phyloP scores from a whole-genome alignment of 169 alveolate species.

The Plasmodium fragile region DNA sequence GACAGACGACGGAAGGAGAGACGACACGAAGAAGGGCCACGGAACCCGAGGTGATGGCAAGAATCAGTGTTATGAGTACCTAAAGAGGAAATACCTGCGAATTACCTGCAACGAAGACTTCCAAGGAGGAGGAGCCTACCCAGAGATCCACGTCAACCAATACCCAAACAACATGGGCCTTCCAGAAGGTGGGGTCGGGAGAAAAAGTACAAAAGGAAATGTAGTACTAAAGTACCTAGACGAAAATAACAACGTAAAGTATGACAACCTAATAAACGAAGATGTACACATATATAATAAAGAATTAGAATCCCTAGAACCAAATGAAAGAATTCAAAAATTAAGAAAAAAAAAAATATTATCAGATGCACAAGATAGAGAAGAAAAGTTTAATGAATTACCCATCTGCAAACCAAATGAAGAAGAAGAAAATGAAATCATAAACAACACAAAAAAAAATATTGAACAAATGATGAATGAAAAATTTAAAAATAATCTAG shows the following conservation, averaged over 20 bases:
- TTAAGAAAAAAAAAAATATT: slow-evolving; percentile 80
- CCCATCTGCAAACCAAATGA: slow-evolving; percentile 83
- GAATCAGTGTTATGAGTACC: slow-evolving; percentile 71
- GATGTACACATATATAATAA: slow-evolving; percentile 32
- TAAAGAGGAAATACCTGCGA: slow-evolving; percentile 77
- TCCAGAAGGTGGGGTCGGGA: neutral
- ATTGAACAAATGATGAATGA: slow-evolving; percentile 86
- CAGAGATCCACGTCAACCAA: slow-evolving; percentile 87
- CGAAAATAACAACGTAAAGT: slow-evolving; percentile 81
- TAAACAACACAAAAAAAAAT: slow-evolving; percentile 85
- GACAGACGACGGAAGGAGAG: neutral
- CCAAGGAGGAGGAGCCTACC: slow-evolving; percentile 89
- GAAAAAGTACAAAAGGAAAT: neutral
- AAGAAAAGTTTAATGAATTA: slow-evolving; percentile 80
- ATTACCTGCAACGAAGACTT: slow-evolving; percentile 85
- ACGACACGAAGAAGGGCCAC: neutral
- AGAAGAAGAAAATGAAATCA: slow-evolving; percentile 80
- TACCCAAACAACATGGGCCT: slow-evolving; percentile 86
- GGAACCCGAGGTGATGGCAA: slow-evolving; percentile 1
- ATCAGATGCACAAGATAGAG: slow-evolving; percentile 80
- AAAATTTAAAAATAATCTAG: slow-evolving; percentile 77
- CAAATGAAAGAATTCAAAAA: slow-evolving; percentile 65
- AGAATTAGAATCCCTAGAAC: slow-evolving; percentile 30
- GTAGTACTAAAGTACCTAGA: slow-evolving; percentile 78
- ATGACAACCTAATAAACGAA: slow-evolving; percentile 82